Conservation (phyloP, 2,329 filamentous ascomycete genomes). For the Phoma sp. region DNA sequence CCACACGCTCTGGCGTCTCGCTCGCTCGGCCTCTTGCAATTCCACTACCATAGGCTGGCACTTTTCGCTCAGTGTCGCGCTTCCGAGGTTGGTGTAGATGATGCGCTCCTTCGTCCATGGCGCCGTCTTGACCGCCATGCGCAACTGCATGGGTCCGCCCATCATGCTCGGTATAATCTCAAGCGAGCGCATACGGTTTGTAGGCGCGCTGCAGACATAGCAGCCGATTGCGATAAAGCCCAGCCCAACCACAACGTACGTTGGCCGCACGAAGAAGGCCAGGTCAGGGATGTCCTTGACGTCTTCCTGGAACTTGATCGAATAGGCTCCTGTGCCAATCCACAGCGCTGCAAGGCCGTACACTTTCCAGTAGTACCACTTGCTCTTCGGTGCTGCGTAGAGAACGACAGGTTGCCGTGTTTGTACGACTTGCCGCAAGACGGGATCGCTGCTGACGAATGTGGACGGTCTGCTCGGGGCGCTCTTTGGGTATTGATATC, state of each 20-base stretch:
- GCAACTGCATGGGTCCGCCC: conserved; percentile 39
- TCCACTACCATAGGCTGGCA: conserved; percentile 40
- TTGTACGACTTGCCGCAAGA: conserved; percentile 41
- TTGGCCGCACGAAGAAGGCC: conserved; percentile 41
- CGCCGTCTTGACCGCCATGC: conserved; percentile 33
- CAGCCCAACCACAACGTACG: conserved; percentile 42
- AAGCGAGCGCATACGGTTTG: conserved; percentile 37
- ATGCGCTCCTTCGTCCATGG: conserved; percentile 38
- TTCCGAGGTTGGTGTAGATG: conserved; percentile 37
- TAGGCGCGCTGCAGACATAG: conserved; percentile 42
- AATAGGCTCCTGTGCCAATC: conserved; percentile 38
- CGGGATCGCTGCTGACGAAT: conserved; percentile 38
- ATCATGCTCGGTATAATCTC: conserved; percentile 40
- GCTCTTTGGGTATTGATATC: conserved; percentile 29
- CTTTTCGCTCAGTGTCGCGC: conserved; percentile 41
- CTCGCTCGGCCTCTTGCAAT: conserved; percentile 39
- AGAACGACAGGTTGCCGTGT: conserved; percentile 41
- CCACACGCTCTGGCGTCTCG: conserved; percentile 32
- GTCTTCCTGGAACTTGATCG: conserved; percentile 41
- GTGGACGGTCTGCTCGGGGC: conserved; percentile 15
- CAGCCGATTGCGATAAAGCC: conserved; percentile 38
- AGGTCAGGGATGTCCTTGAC: conserved; percentile 38
- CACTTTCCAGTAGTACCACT: conserved; percentile 36
- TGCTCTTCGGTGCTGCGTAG: conserved; percentile 39
- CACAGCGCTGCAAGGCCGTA: conserved; percentile 36